Evolutionary conservation across 1,284 basidiomycete genomes (phyloP).

Genomic region (Apiotrichum porosum): DNA sequence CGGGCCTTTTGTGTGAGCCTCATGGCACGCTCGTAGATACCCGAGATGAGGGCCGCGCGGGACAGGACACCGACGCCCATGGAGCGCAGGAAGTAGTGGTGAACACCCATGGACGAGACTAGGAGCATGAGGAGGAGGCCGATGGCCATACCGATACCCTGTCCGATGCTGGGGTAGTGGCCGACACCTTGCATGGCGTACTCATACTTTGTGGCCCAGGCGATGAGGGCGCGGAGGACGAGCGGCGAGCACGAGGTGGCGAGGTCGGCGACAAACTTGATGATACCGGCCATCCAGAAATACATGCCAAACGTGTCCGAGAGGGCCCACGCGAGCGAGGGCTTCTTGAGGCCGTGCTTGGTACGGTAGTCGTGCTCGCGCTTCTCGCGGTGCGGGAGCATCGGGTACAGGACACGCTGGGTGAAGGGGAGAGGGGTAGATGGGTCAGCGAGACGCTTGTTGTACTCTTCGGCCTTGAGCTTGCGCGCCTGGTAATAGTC

Average conservation of each 20-base stretch:
- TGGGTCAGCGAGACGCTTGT: constrained; percentile 55
- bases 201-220: constrained; percentile 66
- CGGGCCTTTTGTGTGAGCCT: constrained; percentile 73
- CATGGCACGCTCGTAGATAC: constrained; percentile 77
- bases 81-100: constrained; percentile 62
- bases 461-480: constrained; percentile 63
- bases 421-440: constrained; percentile 30
- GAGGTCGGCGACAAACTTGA: constrained; percentile 70
- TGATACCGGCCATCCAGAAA: constrained; percentile 73
- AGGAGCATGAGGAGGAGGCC: constrained; percentile 67
- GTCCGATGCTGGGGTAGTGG: constrained; percentile 57
- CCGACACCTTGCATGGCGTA: constrained; percentile 50
- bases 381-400: constrained; percentile 31
- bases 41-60: constrained; percentile 80
- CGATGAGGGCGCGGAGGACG: constrained; percentile 74
- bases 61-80: constrained; percentile 72
- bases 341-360: constrained; percentile 58
- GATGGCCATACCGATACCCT: constrained; percentile 70
- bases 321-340: constrained; percentile 69
- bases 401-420: constrained; percentile 26
- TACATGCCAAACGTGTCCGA: constrained; percentile 75
- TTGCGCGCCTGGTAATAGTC: constrained; percentile 62
- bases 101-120: constrained; percentile 61
- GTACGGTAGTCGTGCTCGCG: constrained; percentile 36
- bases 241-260: constrained; percentile 70